Conservation (phyloP, 108 stramenopile species). For the Parietichytrium sp. region DNA sequence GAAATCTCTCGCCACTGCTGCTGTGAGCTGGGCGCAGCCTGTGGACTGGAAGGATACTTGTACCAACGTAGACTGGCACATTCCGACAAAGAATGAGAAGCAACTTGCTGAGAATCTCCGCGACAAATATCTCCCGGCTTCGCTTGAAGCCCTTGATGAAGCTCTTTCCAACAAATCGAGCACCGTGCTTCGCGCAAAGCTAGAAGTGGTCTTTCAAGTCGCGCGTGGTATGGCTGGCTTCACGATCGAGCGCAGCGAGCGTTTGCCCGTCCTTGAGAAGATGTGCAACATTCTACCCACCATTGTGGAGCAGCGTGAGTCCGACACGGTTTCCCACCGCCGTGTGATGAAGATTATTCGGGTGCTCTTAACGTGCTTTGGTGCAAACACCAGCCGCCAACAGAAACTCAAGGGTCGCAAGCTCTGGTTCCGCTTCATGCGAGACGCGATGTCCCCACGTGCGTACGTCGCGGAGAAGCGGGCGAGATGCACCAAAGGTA, state of each 20-base stretch:
- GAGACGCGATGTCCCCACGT: not conserved
- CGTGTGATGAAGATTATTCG: conserved; percentile 12
- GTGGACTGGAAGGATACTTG: conserved; percentile 21
- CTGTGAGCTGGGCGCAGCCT: not conserved
- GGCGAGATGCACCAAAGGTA: not conserved
- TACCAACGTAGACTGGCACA: conserved; percentile 13
- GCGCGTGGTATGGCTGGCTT: not conserved
- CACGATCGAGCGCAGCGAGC: not conserved
- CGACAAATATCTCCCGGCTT: not conserved
- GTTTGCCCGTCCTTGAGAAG: not conserved
- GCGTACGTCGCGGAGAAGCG: not conserved
- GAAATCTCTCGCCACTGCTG: not conserved
- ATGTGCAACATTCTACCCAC: not conserved
- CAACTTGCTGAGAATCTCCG: not conserved
- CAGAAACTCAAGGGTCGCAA: not conserved
- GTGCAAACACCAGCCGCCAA: not conserved
- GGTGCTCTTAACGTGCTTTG: not conserved
- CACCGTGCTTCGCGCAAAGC: not conserved
- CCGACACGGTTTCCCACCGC: conserved; percentile 26
- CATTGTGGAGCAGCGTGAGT: not conserved
- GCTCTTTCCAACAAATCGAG: not conserved
- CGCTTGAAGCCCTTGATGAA: not conserved
- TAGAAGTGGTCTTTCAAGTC: not conserved
- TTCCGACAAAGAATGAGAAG: not conserved
- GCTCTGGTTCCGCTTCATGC: conserved; percentile 22